Evolutionary conservation across 2,329 filamentous ascomycete genomes (phyloP).

Genomic region (Colletotrichum salicis): DNA sequence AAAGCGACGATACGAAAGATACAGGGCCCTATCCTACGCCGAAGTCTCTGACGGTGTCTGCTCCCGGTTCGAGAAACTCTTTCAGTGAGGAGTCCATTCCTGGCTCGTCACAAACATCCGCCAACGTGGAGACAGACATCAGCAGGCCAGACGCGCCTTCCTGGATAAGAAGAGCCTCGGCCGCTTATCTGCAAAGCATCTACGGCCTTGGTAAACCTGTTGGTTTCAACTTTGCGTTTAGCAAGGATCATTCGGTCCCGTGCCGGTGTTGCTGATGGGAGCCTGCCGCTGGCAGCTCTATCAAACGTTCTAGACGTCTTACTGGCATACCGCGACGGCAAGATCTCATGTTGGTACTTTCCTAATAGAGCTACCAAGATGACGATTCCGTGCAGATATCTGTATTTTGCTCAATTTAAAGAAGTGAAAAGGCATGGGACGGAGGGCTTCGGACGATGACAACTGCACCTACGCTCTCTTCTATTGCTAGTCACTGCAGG

Average conservation of each 20-base stretch:
- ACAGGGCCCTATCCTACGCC: conserved; percentile 10
- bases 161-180: conserved; percentile 16
- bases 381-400: not conserved
- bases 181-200: conserved; percentile 10
- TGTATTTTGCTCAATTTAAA: not conserved
- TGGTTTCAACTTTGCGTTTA: conserved; percentile 31
- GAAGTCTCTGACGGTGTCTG: conserved; percentile 21
- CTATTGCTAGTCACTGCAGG: not conserved
- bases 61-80: conserved; percentile 6
- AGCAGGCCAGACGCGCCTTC: not conserved
- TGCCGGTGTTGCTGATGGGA: not conserved
- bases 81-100: conserved; percentile 23
- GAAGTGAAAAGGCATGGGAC: not conserved
- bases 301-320: conserved; percentile 6
- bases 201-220: not conserved
- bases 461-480: not conserved
- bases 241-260: not conserved
- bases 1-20: not conserved
- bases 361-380: not conserved
- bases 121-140: not conserved
- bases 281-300: not conserved
- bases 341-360: not conserved
- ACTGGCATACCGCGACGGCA: not conserved
- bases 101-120: conserved; percentile 34
- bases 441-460: not conserved